Evolutionary conservation across 495 filamentous ascomycete species (phyloP), one percentile per base, ranked within the genome.

Genomic region (Penicillium maclennaniae): DNA sequence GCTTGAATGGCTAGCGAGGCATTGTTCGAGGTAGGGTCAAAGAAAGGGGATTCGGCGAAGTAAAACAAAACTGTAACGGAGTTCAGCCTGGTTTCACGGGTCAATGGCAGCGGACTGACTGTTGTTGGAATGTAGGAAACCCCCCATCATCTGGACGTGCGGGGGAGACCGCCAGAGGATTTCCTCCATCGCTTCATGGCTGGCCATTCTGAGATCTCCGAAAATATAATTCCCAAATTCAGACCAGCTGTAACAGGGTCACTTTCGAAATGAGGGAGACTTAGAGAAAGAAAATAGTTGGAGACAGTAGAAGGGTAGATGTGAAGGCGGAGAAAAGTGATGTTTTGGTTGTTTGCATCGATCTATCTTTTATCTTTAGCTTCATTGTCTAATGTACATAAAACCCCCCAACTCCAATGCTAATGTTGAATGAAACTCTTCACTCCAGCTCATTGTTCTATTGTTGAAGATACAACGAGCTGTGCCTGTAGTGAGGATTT

Each of bases 1-100:
- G 89, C 86, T 68, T 97, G 92, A 48, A 79, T 82, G 52, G 81
- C 80, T 39, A 96, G 67, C 6, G 85, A 80, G 52, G 83, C 84
- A 68, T 97, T 97, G 71, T 96, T 97, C 31, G 89, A 91, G 8
- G 85, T 91, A 21, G 73, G 75, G 62, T 98, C 93, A 69, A 88
- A 97, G 76, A 96, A 98, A 0, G 91, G 89, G 3, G 90, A 96
- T 55, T 87, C 72, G 44, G 84, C 81, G 66, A 98, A 97, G 69
- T 98, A 98, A 70, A 85, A 90, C 44, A 95, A 86, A 26, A 97
- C 85, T 76, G 6, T 2, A 16, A 7, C 37, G 14, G 48, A 16
- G 0, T 28, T 45, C 17, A 19, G 23, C 25, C 17, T 6, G 21
- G 19, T 15, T 0, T 15, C 15, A 34, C 6, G 20, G n/a, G 34